Evolutionary conservation across 2,329 filamentous ascomycete genomes (phyloP), one percentile per base, ranked within the genome.

Genomic region (Epicoccum sorghinum): DNA sequence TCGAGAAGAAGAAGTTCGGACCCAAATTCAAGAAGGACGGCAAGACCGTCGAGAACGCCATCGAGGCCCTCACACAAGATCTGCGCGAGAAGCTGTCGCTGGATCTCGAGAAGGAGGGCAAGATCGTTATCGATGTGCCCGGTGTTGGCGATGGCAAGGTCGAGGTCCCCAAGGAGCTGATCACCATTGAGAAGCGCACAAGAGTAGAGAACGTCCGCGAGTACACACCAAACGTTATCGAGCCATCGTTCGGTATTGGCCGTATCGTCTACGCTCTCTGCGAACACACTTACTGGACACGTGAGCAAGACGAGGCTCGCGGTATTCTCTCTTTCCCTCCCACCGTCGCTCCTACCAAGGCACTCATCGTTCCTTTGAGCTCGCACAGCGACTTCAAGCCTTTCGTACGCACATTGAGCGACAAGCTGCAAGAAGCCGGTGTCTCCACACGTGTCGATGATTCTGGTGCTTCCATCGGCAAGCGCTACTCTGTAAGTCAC

Each of bases 161-260:
- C 23, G 87, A 93, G 72, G 80, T 98, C 46, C 82, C 83, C 66
- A 88, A 88, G 71, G 91, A 96, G 57, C 82, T 96, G 43, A 81
- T 99, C 71, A 85, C 82, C 54, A 91, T 98, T 65, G 90, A 93
- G 79, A 92, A 90, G 79, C 86, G 88, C 66, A 96, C 89, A 65
- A 83, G 91, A 59, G 84, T 87, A 4, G 91, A 96, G 76, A 89
- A 96, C 73, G 86, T 88, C 54, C 86, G 95, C 67, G 93, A 97
- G 75, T 99, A 91, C 79, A 96, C 89, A 0, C 93, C 93, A 56
- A 97, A 97, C 72, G 92, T 96, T 42, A 96, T 98, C 66, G 95
- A 99, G 80, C 95, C 93, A 1, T 98, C 93, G 0, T 99, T 98
- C 69, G 93, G 93, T 81, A 96, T 98, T 70, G 95, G 93, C 56